Conservation (phyloP, 31 red algal species). For the Endocladia muricata region DNA sequence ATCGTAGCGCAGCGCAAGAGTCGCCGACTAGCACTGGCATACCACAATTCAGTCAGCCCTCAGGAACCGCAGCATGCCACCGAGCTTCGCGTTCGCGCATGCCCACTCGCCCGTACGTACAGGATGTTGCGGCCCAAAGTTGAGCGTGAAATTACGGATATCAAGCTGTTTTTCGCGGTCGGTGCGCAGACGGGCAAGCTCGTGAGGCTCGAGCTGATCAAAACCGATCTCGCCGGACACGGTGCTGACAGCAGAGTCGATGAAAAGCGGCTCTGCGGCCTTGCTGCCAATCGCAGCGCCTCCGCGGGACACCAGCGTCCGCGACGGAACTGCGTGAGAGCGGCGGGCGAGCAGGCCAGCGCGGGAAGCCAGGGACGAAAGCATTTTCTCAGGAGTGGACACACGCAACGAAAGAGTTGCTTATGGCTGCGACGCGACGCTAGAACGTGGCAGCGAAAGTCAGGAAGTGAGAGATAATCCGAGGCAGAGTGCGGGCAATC, state of each 20-base stretch:
- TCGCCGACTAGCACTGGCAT: no score
- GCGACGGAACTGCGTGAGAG: not conserved
- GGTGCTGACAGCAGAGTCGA: conserved; percentile 61
- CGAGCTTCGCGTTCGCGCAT: no score
- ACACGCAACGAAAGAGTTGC: no score
- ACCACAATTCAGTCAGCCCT: no score
- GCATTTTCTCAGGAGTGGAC: no score
- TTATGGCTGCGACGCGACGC: conserved; percentile 1
- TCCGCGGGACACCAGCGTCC: conserved; percentile 13
- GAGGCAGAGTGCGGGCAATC: no score
- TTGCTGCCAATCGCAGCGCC: not conserved
- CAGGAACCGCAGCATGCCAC: no score
- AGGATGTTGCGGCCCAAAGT: conserved; percentile 99
- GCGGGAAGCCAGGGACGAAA: conserved; percentile 33
- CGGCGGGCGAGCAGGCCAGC: not conserved
- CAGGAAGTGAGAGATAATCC: no score
- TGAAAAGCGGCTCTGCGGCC: conserved; percentile 16
- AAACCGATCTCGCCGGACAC: conserved; percentile 69
- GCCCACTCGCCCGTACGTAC: no score
- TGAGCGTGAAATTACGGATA: conserved; percentile 92
- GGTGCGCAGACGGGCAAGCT: conserved; percentile 66
- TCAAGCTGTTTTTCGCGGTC: conserved; percentile 82
- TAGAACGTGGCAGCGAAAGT: no score
- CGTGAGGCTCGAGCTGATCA: conserved; percentile 74
- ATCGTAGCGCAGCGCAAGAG: no score